Evolutionary conservation across 2,329 filamentous ascomycete genomes (phyloP).

Genomic region (Fusarium annulatum): DNA sequence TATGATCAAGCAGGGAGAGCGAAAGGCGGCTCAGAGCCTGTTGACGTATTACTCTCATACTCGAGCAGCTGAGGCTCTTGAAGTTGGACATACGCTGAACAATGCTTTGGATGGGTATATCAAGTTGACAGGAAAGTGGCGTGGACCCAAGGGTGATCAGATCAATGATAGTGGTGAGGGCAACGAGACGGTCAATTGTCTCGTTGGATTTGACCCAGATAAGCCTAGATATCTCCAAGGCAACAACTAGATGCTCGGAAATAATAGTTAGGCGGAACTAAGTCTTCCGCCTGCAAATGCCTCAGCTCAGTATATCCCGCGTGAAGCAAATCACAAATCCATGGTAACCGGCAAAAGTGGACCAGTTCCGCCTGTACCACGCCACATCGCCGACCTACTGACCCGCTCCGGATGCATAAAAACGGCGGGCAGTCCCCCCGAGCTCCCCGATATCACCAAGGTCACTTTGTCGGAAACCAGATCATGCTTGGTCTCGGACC

Average conservation of each 20-base stretch:
- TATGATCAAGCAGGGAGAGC: slow-evolving; percentile 30
- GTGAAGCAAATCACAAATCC: background rate
- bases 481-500: background rate
- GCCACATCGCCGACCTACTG: background rate
- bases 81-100: slow-evolving; percentile 31
- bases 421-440: background rate
- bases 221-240: slow-evolving; percentile 26
- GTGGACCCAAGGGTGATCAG: slow-evolving; percentile 29
- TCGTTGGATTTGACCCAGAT: slow-evolving; percentile 39
- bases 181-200: slow-evolving; percentile 39
- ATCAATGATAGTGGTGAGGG: slow-evolving; percentile 41
- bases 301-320: background rate
- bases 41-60: slow-evolving; percentile 41
- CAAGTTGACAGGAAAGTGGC: slow-evolving; percentile 37
- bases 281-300: background rate
- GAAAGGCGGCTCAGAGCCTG: slow-evolving; percentile 25
- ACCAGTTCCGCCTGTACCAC: background rate
- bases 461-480: background rate
- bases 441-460: background rate
- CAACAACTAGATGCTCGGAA: background rate
- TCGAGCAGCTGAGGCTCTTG: slow-evolving; percentile 28
- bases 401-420: background rate
- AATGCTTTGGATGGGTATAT: slow-evolving; percentile 41
- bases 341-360: background rate
- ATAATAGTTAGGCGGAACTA: background rate